Base-by-base conservation (phyloP, 176 grass and related monocot genomes). In the Chrysopogon serrulatus region DNA sequence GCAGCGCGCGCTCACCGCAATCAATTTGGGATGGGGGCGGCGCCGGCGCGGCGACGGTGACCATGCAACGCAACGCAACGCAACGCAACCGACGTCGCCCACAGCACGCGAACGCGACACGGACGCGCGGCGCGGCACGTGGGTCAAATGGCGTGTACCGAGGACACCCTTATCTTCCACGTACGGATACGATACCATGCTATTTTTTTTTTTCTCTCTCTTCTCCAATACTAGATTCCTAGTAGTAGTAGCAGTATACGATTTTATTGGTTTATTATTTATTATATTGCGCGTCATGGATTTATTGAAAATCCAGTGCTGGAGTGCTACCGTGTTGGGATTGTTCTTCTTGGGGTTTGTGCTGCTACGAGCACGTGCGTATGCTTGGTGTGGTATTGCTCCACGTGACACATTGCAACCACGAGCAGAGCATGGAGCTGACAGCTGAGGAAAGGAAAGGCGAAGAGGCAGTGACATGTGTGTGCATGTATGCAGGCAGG, bases 151-250 rank as follows among this genome's bases (percentile, higher is more conserved):
- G 65, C 70, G 70, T 73, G 15, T 11, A 26, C 61, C 19, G 76
- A 77, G 32, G 62, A 48, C n/a, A 39, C 37, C 37, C 84, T 86
- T 86, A 83, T 90, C 84, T 83, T 65, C 78, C 88, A 73, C 77
- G 43, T n/a, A 71, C 21, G 56, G 45, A 48, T 12, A 48, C 45
- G 45, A 48, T 5, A 48, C 45, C 68, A 17, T 15, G 33, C 15
- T 8, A 54, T 12, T 68, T 36, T 11, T 21, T 33, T 42, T 13
- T 0, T 5, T 40, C 8, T 26, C 37, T 17, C 4, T 5, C 7
- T 19, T 16, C 18, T 19, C 6, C 9, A 33, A 2, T 6, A 3
- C 6, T 43, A 43, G 41, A 43, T 43, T 43, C 41, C 10, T 45
- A 11, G 7, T 45, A 15, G 43, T 15, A 47, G 44, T 0, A 47